These are phyloP conservation scores for Leccinum olivaceopallidum DNA, from an alignment of 768 basidiomycete genomes.

Conservation along the genomic window DNA sequence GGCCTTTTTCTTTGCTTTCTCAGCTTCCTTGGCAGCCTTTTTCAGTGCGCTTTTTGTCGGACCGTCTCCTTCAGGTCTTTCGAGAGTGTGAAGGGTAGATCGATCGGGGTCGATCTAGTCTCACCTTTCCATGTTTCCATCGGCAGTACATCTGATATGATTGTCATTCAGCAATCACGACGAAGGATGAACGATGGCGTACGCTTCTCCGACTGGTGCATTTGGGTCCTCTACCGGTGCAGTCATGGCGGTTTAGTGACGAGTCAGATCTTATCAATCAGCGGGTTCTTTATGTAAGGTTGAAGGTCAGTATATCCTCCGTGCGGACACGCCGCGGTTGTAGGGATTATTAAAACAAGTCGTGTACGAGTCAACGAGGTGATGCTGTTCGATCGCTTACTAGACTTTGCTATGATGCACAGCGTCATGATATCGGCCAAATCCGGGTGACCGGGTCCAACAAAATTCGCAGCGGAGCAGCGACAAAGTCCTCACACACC, in stretches of 20 bases:
- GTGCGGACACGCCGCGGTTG: too few species aligned
- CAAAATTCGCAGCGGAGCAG: neutral
- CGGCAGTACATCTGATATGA: conserved; percentile 8
- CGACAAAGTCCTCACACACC: conserved; percentile 1
- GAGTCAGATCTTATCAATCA: conserved; percentile 24
- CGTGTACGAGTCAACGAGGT: too few species aligned
- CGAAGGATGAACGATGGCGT: neutral
- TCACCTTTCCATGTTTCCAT: conserved; percentile 15
- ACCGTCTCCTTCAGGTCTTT: conserved; percentile 39
- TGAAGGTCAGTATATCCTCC: conserved; percentile 14
- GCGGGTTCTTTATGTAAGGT: conserved; percentile 19
- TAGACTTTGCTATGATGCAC: neutral
- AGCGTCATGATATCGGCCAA: conserved; percentile 13
- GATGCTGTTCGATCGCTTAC: too few species aligned
- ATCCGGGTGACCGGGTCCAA: conserved; percentile 10
- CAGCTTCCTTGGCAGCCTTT: conserved; percentile 86
- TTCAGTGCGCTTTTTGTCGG: conserved; percentile 89
- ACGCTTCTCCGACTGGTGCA: conserved; percentile 9
- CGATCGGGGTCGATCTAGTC: conserved; percentile 1
- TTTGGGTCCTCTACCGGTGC: neutral
- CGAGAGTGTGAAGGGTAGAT: conserved; percentile 2
- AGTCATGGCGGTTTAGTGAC: conserved; percentile 18
- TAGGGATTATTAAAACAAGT: too few species aligned
- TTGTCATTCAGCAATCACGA: neutral
- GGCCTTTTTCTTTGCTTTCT: conserved; percentile 87